Evolutionary conservation across 2,329 filamentous ascomycete species (phyloP).

Genomic region (Sphaerulina vaccinii): DNA sequence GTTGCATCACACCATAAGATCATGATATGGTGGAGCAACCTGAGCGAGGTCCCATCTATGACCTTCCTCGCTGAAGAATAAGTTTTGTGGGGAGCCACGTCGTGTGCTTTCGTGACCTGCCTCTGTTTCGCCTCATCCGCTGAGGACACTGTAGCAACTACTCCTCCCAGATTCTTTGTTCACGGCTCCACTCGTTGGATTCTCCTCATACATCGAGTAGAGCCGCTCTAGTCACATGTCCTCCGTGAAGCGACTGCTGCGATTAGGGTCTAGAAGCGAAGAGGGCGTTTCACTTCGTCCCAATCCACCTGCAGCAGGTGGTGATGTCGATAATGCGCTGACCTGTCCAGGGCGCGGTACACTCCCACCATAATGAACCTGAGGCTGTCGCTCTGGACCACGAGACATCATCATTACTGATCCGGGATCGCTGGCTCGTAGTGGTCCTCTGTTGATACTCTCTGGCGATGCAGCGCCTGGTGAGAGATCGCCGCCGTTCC

Average conservation of each 20-base stretch:
- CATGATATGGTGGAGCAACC: constrained; percentile 8
- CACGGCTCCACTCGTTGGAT: constrained; percentile 8
- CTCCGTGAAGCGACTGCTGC: constrained; percentile 30
- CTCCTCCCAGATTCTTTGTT: constrained; percentile 2
- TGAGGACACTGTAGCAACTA: constrained; percentile 7
- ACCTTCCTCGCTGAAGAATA: not conserved
- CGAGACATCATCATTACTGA: constrained; percentile 32
- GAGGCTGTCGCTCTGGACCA: constrained; percentile 36
- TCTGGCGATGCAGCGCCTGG: constrained; percentile 18
- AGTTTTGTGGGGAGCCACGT: not conserved
- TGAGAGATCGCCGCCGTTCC: constrained; percentile 30
- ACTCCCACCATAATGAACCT: constrained; percentile 35
- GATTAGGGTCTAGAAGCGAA: constrained; percentile 18
- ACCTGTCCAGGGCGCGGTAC: constrained; percentile 21
- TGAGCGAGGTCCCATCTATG: not conserved
- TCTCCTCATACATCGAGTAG: constrained; percentile 8
- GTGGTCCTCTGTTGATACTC: constrained; percentile 12
- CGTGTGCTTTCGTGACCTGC: not conserved
- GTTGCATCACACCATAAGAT: constrained; percentile 8
- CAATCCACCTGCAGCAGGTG: constrained; percentile 14
- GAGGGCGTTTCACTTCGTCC: constrained; percentile 24
- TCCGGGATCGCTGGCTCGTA: constrained; percentile 9
- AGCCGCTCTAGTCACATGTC: constrained; percentile 27
- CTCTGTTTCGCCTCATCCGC: not conserved
- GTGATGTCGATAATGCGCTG: constrained; percentile 19